Evolutionary conservation across 2,329 filamentous ascomycete genomes (phyloP), one percentile per base, ranked within the genome.

Genomic region (Diaporthe vexans): DNA sequence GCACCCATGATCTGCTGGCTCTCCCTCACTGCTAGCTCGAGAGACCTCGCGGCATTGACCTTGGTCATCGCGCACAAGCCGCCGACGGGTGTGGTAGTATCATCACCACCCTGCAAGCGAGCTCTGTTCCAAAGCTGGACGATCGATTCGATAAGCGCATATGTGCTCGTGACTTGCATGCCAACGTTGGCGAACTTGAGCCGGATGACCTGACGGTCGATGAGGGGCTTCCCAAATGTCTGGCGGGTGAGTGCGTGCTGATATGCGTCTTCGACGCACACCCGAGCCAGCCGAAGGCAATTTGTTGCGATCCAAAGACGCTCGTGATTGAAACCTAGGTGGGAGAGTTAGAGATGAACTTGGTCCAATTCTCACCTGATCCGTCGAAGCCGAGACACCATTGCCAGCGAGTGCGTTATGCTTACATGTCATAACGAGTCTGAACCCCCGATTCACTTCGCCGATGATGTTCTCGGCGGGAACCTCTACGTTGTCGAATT

Each of bases 251-350:
- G 81, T 7, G 87, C 87, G 76, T 89, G 85, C 1, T 79, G 79
- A 73, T 87, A 86, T 0, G 87, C 85, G 74, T 88, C 85, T 57
- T 87, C 85, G 6, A 85, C 80, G 74, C 87, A 89, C 0, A 88
- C 85, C 4, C 89, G 84, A 1, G 88, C 87, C 77, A 89, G 86
- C 40, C 89, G 84, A 59, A 90, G 88, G 61, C 86, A 86, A 35
- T 85, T 85, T 4, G 87, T 86, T 1, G 87, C 85, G 79, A 91
- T 85, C 77, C 87, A 86, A 74, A 88, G 88, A 9, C 89, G 83
- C 78, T 91, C 89, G 35, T 86, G 83, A 73, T 88, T 88, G 79
- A 89, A 88, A 77, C 92, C 92, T 77, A 85, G 92, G 48, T 7
- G 19, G 1, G 8, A 19, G 1, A 51, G 35, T 48, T 10, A 51